phyloP scores from a whole-genome alignment of 305 asterid genomes.

The Plantago rigida region DNA sequence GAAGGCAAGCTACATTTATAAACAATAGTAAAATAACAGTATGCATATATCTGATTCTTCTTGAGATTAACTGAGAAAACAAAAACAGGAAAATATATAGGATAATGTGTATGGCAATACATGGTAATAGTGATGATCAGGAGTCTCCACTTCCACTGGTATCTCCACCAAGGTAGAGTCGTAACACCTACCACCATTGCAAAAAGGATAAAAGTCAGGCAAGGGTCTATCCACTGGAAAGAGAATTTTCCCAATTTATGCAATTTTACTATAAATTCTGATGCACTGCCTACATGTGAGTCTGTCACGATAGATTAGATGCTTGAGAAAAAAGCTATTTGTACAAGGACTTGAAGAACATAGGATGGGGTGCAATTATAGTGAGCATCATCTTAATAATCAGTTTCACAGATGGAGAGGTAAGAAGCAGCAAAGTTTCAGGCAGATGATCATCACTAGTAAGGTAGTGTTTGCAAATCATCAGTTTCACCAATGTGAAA shows the following conservation, averaged over 20 bases:
- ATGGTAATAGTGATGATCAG: constrained; percentile 86
- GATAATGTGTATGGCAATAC: constrained; percentile 35
- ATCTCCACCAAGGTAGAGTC: constrained; percentile 83
- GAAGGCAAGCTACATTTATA: constrained; percentile 63
- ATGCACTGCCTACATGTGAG: constrained; percentile 2
- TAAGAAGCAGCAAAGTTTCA: not conserved
- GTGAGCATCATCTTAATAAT: no score
- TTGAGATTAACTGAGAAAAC: constrained; percentile 15
- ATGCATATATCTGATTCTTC: constrained; percentile 16
- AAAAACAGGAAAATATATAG: constrained; percentile 11
- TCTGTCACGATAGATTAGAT: not conserved
- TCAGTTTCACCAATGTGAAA: no score
- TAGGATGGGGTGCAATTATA: no score
- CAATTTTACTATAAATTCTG: not conserved
- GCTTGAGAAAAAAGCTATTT: not conserved
- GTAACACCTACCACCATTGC: constrained; percentile 46
- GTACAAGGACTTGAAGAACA: no score
- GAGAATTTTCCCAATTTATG: constrained; percentile 5
- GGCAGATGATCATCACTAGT: not conserved
- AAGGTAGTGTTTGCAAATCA: no score
- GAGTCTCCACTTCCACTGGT: constrained; percentile 89
- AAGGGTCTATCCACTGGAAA: not conserved
- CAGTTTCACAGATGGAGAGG: no score
- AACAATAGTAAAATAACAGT: constrained; percentile 23
- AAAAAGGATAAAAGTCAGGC: constrained; percentile 17